Evolutionary conservation across 208 protist species (phyloP).

Genomic region (Novymonas esmeraldas): DNA sequence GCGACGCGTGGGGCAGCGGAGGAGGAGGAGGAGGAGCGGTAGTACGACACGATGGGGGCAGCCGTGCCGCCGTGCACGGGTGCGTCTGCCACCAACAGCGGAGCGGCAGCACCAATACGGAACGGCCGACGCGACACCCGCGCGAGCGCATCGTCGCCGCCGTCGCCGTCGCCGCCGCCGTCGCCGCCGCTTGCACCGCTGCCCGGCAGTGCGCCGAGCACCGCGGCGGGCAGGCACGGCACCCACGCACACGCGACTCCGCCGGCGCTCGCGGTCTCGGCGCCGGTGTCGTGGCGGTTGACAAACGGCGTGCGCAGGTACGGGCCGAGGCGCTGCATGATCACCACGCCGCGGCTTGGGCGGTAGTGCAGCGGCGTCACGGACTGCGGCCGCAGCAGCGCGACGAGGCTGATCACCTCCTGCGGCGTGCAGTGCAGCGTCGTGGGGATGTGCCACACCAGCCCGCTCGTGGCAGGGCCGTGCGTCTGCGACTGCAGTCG

Average conservation of each 20-base stretch:
- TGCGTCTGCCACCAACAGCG: not conserved
- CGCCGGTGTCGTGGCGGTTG: conserved; percentile 14
- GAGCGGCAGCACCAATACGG: conserved; percentile 7
- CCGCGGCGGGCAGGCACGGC: conserved; percentile 3
- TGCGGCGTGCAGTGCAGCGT: conserved; percentile 77
- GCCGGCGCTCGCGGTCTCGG: not conserved
- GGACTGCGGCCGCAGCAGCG: conserved; percentile 56
- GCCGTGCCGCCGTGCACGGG: not conserved
- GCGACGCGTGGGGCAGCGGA: not conserved
- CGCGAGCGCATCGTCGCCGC: conserved; percentile 15
- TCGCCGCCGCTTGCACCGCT: conserved; percentile 5
- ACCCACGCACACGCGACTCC: not conserved
- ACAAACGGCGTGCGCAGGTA: conserved; percentile 44
- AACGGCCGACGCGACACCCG: conserved; percentile 7
- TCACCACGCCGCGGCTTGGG: conserved; percentile 38
- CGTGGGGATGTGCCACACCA: conserved; percentile 68
- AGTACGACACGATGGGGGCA: not conserved
- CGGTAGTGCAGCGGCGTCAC: conserved; percentile 72
- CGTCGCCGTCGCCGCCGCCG: not conserved
- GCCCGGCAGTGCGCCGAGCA: not conserved
- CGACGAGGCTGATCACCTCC: conserved; percentile 73
- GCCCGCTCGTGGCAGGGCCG: conserved; percentile 7
- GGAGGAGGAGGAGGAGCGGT: not conserved
- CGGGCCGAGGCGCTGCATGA: conserved; percentile 65
- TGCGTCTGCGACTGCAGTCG: conserved; percentile 30